These are phyloP conservation scores for Lasiodiplodia citricola DNA, from an alignment of 2,329 filamentous ascomycete genomes.

Conservation along the genomic window DNA sequence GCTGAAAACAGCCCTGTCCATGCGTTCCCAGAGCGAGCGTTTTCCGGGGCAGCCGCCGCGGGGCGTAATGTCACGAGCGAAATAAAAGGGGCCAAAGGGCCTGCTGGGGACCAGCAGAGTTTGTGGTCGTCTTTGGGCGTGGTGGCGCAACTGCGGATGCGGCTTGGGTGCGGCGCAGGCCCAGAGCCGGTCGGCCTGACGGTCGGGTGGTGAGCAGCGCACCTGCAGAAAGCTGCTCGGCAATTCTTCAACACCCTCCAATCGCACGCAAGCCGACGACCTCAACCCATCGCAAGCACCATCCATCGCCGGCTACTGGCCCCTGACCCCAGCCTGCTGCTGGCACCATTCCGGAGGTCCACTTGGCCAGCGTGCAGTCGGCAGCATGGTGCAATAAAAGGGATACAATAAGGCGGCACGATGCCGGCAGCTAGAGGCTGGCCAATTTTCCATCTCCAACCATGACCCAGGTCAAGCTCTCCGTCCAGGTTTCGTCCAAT, in stretches of 20 bases:
- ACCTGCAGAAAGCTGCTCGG: background rate
- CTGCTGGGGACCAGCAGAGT: background rate
- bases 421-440: background rate
- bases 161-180: background rate
- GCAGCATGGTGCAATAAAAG: conserved; percentile 1
- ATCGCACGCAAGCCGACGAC: background rate
- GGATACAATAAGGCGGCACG: background rate
- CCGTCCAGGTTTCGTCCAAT: background rate
- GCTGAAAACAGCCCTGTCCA: background rate
- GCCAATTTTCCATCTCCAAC: background rate
- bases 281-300: background rate
- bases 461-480: conserved; percentile 1
- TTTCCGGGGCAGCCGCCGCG: background rate
- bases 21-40: background rate
- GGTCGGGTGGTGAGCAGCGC: background rate
- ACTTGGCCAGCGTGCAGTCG: background rate
- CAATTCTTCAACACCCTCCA: background rate
- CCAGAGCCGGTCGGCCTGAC: background rate
- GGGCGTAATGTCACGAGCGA: background rate
- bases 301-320: background rate
- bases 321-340: background rate
- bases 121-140: background rate
- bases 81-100: background rate
- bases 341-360: conserved; percentile 2
- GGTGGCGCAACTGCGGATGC: background rate